phyloP scores from a whole-genome alignment of 164 flowering plant species.

The Stephania japonica region DNA sequence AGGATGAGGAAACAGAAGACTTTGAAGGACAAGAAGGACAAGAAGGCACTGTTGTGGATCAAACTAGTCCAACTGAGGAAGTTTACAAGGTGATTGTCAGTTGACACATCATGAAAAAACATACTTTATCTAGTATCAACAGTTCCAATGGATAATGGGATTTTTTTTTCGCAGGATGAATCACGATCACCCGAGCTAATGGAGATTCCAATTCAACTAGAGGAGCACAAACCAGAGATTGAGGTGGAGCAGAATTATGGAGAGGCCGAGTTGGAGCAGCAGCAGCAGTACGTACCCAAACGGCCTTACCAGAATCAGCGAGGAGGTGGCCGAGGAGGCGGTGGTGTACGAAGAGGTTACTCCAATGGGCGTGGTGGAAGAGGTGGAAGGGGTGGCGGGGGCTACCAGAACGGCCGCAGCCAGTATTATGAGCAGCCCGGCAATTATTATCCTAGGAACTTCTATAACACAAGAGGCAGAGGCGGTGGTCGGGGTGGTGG shows the following conservation, averaged over 20 bases:
- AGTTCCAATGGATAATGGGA: slow-evolving; percentile 2
- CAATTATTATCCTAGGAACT: slow-evolving; percentile 42
- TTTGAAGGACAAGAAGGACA: slow-evolving; percentile 32
- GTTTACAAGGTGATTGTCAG: slow-evolving; percentile 32
- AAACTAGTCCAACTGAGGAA: slow-evolving; percentile 36
- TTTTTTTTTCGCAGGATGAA: slow-evolving; percentile 39
- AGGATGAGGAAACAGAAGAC: slow-evolving; percentile 38
- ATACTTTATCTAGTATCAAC: background rate
- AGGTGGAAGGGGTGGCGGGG: slow-evolving; percentile 52
- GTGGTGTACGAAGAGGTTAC: slow-evolving; percentile 56
- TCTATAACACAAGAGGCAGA: slow-evolving; percentile 44
- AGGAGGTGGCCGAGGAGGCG: slow-evolving; percentile 56
- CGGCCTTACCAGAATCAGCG: slow-evolving; percentile 52
- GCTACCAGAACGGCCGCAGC: slow-evolving; percentile 62
- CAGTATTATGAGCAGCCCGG: slow-evolving; percentile 53
- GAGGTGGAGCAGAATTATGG: slow-evolving; percentile 33
- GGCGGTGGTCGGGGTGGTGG: slow-evolving; percentile 49
- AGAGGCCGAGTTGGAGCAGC: slow-evolving; percentile 39
- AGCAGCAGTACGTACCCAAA: slow-evolving; percentile 42
- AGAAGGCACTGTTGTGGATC: slow-evolving; percentile 33
- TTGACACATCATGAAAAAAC: background rate
- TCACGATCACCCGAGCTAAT: slow-evolving; percentile 23
- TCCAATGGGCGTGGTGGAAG: slow-evolving; percentile 70
- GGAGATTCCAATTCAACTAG: slow-evolving; percentile 33
- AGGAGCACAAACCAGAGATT: slow-evolving; percentile 25